Conservation (phyloP, 768 basidiomycete genomes). For the Galerina sulciceps region DNA sequence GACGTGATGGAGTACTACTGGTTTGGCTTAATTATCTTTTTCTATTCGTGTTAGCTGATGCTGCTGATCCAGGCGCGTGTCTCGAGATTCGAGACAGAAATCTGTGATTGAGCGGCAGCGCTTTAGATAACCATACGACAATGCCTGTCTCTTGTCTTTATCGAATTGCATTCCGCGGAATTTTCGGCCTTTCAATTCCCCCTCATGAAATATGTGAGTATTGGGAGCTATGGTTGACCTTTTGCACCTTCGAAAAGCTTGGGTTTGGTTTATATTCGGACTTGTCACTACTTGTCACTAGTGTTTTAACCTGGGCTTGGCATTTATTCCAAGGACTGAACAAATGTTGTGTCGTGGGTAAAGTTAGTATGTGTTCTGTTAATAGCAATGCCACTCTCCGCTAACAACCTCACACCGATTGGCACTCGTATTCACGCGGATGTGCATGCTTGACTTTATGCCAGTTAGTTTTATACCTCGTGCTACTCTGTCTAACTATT, state of each 20-base stretch:
- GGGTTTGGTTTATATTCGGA: too few relatives aligned
- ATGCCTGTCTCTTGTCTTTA: conserved; percentile 6
- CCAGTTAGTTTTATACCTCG: conserved; percentile 6
- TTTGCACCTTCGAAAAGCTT: too few relatives aligned
- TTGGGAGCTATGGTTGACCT: too few relatives aligned
- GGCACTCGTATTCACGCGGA: neutral
- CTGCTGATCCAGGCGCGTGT: conserved; percentile 70
- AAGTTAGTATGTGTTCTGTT: neutral
- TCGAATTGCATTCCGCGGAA: neutral
- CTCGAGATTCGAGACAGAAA: conserved; percentile 70
- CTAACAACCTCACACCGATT: neutral
- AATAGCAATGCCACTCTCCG: neutral
- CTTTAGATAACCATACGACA: conserved; percentile 49
- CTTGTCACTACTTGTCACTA: too few relatives aligned
- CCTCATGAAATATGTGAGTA: too few relatives aligned
- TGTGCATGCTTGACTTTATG: neutral
- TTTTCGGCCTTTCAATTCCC: neutral
- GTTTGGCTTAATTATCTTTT: conserved; percentile 44
- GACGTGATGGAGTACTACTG: conserved; percentile 97
- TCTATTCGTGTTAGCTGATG: conserved; percentile 2
- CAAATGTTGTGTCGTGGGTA: too few relatives aligned
- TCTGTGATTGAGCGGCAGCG: conserved; percentile 76
- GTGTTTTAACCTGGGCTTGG: too few relatives aligned
- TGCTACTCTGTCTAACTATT: conserved; percentile 4
- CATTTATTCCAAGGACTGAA: too few relatives aligned